Evolutionary conservation across 208 protist species (phyloP), one percentile per base, ranked within the genome.

Genomic region (Histomonas meleagridis): DNA sequence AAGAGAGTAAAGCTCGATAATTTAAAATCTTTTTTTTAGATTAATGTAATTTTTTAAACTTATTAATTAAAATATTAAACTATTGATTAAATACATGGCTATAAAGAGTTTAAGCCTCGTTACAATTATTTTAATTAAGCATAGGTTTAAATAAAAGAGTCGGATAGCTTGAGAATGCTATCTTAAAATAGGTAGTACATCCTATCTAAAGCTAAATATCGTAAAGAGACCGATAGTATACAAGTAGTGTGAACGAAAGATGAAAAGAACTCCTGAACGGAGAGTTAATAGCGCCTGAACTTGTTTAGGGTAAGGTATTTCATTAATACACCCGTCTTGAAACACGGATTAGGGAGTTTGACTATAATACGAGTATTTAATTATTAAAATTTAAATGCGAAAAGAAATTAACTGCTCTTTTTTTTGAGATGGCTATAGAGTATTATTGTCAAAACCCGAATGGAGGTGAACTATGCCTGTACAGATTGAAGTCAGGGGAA

Each of bases 301-400:
- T 78, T 91, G 93, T 94, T 95, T 78, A 76, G 79, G 57, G 90
- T 81, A 81, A 94, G 93, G 65, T 86, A 92, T 53, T 92, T 60
- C 18, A 60, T 65, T 70, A 93, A 93, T 62, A 86, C 92, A 92
- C 94, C 95, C 95, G 95, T 96, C 95, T 96, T 95, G 95, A 96
- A 96, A 96, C 95, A 96, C 95, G 95, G 95, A 96, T 94, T 95
- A 96, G 96, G 95, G 95, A 96, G 95, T 96, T 92, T 94, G 94
- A 95, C 92, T 95, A 91, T 23, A 92, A 92, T 90, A 94, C 95
- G 93, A 96, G 94, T 94, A 48, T 93, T 93, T 72, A 78, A 69
- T 91, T 91, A 46, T 46, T 53, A 81, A 93, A 93, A 92, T 62
- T 91, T 72, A 57, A 28, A 91, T 46, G 93, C 94, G 91, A 28